A percentile compares a stretch with the other conserved stretches of the same genome.
These are phyloP conservation scores for Nymphaea colorata DNA, from an alignment of 164 flowering plant genomes.

Conservation along the genomic window DNA sequence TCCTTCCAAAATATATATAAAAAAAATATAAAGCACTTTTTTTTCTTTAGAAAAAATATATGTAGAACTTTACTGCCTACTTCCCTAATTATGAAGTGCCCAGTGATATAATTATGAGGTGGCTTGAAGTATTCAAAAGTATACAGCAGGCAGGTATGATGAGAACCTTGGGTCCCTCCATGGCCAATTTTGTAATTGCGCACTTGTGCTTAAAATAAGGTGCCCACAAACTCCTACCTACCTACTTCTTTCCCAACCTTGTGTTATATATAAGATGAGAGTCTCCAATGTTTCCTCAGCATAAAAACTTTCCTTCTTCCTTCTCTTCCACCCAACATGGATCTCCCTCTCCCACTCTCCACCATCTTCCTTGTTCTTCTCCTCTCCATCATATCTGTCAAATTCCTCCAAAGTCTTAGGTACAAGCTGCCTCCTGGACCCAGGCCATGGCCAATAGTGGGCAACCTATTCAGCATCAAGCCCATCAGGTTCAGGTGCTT, in stretches of 20 bases:
- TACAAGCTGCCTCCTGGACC: conserved; percentile 52
- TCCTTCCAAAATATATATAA: no score
- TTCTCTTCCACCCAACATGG: conserved; percentile 5
- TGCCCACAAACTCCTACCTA: neutral
- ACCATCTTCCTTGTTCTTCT: conserved; percentile 8
- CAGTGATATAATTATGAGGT: no score
- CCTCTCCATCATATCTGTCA: conserved; percentile 6
- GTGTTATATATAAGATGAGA: neutral
- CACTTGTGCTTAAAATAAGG: neutral
- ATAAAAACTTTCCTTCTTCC: neutral
- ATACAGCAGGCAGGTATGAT: no score
- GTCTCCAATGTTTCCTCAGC: neutral
- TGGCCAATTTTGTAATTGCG: neutral
- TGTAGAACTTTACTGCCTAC: no score
- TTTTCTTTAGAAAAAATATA: no score
- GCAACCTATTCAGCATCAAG: conserved; percentile 41
- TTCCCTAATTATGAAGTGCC: no score
- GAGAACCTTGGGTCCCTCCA: neutral
- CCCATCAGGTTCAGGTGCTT: conserved; percentile 44
- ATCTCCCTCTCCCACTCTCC: conserved; percentile 3
- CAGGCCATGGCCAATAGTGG: conserved; percentile 38
- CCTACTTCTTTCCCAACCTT: neutral
- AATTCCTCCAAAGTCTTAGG: conserved; percentile 18
- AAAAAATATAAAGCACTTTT: no score
- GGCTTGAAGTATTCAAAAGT: no score